Percentiles rank a stretch among this genome's conserved stretches.
Conservation (phyloP, 1,284 basidiomycete genomes). For the Vanrija sp. region DNA sequence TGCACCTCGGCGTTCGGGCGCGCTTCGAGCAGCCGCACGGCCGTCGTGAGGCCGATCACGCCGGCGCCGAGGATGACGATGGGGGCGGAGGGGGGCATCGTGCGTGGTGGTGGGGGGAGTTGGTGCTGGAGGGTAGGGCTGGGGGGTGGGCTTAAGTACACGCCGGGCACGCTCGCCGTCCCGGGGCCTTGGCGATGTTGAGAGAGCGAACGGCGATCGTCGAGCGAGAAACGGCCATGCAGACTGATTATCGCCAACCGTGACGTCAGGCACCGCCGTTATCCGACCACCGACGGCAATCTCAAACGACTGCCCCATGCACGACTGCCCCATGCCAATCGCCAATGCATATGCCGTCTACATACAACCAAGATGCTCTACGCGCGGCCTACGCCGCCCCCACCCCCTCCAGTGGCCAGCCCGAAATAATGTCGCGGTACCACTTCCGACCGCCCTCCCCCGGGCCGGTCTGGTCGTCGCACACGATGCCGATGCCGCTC, state of each 20-base stretch:
- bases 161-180: too few species aligned
- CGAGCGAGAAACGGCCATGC: too few species aligned
- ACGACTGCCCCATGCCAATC: too few species aligned
- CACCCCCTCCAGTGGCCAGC: conserved; percentile 38
- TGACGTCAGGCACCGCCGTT: too few species aligned
- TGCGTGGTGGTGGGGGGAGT: neutral
- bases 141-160: too few species aligned
- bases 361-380: too few species aligned
- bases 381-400: neutral
- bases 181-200: too few species aligned
- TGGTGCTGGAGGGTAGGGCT: too few species aligned
- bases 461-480: conserved; percentile 61
- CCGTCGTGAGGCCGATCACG: conserved; percentile 46
- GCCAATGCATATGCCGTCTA: neutral
- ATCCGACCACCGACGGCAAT: too few species aligned
- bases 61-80: conserved; percentile 42
- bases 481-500: conserved; percentile 55
- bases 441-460: conserved; percentile 58
- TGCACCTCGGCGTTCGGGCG: conserved; percentile 18
- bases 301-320: too few species aligned
- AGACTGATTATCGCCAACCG: too few species aligned
- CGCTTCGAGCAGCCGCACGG: conserved; percentile 34
- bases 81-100: conserved; percentile 11
- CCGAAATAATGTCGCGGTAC: conserved; percentile 66
- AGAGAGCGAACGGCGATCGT: too few species aligned